phyloP scores from a whole-genome alignment of 1,139 yeast genomes.

The Ashbya aceris region DNA sequence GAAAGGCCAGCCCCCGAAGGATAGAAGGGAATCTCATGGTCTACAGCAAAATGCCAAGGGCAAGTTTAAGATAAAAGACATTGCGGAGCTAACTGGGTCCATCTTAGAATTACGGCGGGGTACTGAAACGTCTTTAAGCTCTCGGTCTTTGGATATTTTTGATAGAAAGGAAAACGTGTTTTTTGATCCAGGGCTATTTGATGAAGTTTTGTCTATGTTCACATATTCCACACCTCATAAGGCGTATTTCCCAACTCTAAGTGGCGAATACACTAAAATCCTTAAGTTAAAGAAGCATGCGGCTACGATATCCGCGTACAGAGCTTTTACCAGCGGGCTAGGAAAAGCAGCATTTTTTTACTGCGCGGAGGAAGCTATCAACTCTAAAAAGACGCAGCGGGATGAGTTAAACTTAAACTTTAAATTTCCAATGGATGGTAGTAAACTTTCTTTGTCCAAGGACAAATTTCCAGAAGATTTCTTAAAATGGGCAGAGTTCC shows the following conservation, averaged over 20 bases:
- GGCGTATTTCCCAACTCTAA: conserved; percentile 19
- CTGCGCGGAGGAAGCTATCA: conserved; percentile 65
- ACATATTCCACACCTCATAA: conserved; percentile 19
- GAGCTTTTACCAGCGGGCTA: conserved; percentile 69
- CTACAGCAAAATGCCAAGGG: not conserved
- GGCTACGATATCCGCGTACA: conserved; percentile 52
- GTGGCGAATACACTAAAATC: conserved; percentile 21
- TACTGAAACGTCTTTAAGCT: conserved; percentile 1
- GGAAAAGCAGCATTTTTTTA: conserved; percentile 68
- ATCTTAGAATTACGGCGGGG: conserved; percentile 1
- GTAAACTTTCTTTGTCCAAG: conserved; percentile 53
- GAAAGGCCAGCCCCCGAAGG: conserved; percentile 6
- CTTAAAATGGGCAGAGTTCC: conserved; percentile 81
- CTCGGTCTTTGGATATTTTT: not conserved
- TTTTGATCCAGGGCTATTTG: conserved; percentile 4
- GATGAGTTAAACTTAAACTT: conserved; percentile 69
- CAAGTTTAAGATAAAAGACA: conserved; percentile 2
- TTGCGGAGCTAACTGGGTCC: conserved; percentile 2
- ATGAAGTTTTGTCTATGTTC: conserved; percentile 56
- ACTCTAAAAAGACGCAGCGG: conserved; percentile 77
- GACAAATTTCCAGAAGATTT: conserved; percentile 43
- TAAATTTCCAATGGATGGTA: conserved; percentile 51
- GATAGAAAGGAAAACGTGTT: conserved; percentile 2
- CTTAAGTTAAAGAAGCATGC: conserved; percentile 45
- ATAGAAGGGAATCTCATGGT: conserved; percentile 5